Evolutionary conservation across 768 basidiomycete genomes (phyloP), one percentile per base, ranked within the genome.

Genomic region (Lepiota subincarnata): DNA sequence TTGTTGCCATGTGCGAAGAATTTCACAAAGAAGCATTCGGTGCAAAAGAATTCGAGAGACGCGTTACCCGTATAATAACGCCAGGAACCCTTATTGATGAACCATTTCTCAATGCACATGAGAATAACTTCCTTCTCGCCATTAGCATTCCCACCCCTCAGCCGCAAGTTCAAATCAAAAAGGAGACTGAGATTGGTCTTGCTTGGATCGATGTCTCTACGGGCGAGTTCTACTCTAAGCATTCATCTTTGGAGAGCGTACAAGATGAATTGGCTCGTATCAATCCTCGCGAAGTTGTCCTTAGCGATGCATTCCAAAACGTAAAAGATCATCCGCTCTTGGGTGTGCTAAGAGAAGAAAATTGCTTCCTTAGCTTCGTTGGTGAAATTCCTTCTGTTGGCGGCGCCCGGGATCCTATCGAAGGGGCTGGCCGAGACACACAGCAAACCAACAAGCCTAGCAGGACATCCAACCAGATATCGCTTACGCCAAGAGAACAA

Each of bases 131-230:
- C 64, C 78, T 98, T 41, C 79, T 97, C 26, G 81, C 92, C 4
- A 73, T 95, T 36, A 70, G 69, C 31, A 42, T 61, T 7, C 51
- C 16, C 42, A 47, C 40, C 24, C 55, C 20, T 35, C 47, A n/a
- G 34, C 44, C 22, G 35, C 28, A 37, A 34, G 45, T 19, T 24
- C 28, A 37, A 37, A 45, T 16, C 26, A 24, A 48, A 35, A 55
- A 41, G 39, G 57, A 60, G 11, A 57, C 54, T 37, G 53, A 22
- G 56, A 50, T 83, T n/a, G 92, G 91, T 1, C 72, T 98, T 37
- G 93, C 94, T 5, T 98, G 94, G 87, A 92, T 91, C 20, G 95
- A 98, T 64, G 82, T 97, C 14, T 94, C 95, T 12, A 97, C 94
- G 0, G 92, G 92, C 55, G 94, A 96, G 63, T 92, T 96, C 67